Conservation (phyloP, 2,329 filamentous ascomycete species). For the Scedosporium apiospermum region DNA sequence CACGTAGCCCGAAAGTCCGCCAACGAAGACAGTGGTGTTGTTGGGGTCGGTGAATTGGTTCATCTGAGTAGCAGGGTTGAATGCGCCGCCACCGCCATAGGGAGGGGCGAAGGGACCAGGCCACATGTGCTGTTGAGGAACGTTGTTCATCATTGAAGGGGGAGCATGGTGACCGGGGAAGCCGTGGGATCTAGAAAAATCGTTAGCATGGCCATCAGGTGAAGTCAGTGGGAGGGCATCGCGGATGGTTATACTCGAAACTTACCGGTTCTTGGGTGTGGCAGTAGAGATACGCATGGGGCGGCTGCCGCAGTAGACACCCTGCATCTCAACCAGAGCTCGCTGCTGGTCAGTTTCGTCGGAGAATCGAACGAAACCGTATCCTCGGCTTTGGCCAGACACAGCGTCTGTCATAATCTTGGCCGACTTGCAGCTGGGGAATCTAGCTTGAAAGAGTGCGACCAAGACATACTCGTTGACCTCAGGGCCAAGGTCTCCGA, state of each 20-base stretch:
- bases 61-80: constrained; percentile 55
- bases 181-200: constrained; percentile 18
- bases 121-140: constrained; percentile 38
- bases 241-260: background rate
- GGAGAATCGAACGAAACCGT: constrained; percentile 95
- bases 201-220: background rate
- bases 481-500: constrained; percentile 93
- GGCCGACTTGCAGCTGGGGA: constrained; percentile 95
- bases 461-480: constrained; percentile 98
- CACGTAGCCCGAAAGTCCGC: constrained; percentile 92
- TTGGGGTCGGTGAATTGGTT: constrained; percentile 99
- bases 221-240: no score
- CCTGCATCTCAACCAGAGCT: constrained; percentile 95
- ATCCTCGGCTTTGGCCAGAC: constrained; percentile 93
- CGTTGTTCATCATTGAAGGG: constrained; percentile 32
- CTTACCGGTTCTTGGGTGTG: constrained; percentile 81
- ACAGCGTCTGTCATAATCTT: constrained; percentile 99
- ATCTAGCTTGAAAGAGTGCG: constrained; percentile 92
- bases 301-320: constrained; percentile 95
- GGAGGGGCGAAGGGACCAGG: constrained; percentile 18
- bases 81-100: constrained; percentile 24
- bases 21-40: constrained; percentile 98
- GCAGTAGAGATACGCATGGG: constrained; percentile 98
- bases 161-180: constrained; percentile 31
- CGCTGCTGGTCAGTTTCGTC: constrained; percentile 95